Percentiles rank a stretch among this genome's conserved stretches.
Evolutionary conservation across 2,329 filamentous ascomycete genomes (phyloP).

Genomic region (Xylaria sp.): DNA sequence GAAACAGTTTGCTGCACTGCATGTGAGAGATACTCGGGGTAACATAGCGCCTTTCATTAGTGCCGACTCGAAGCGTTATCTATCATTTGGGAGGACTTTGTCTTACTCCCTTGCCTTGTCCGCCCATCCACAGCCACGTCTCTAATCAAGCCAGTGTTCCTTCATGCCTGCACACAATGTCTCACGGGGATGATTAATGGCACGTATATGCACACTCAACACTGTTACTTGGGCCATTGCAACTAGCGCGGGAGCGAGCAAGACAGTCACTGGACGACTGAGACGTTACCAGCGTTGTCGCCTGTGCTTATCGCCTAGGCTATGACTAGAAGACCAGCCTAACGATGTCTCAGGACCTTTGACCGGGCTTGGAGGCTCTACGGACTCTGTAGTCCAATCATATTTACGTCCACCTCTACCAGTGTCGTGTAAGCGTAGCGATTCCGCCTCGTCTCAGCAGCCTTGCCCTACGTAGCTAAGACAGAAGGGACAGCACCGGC

Average conservation of each 20-base stretch:
- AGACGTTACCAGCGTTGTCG: neutral
- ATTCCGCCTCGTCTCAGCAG: neutral
- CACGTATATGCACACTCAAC: conserved; percentile 3
- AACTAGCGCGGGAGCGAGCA: neutral
- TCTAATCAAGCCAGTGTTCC: neutral
- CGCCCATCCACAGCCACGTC: conserved; percentile 4
- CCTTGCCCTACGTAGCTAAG: neutral
- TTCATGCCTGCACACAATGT: conserved; percentile 9
- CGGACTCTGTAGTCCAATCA: neutral
- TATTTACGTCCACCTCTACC: neutral
- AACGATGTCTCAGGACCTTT: neutral
- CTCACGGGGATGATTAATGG: conserved; percentile 15
- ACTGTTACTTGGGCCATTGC: neutral
- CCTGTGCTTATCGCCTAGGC: neutral
- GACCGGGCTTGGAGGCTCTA: neutral
- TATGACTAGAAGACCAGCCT: neutral
- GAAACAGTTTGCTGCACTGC: conserved; percentile 2
- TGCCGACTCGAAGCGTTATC: conserved; percentile 3
- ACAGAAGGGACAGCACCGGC: neutral
- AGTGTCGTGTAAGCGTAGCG: neutral
- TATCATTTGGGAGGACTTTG: conserved; percentile 7
- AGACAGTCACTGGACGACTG: neutral
- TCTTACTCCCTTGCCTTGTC: conserved; percentile 15
- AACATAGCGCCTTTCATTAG: neutral
- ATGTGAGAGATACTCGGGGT: neutral